Evolutionary conservation across 1,284 basidiomycete species (phyloP).

Genomic region (Leccinum idahoense): DNA sequence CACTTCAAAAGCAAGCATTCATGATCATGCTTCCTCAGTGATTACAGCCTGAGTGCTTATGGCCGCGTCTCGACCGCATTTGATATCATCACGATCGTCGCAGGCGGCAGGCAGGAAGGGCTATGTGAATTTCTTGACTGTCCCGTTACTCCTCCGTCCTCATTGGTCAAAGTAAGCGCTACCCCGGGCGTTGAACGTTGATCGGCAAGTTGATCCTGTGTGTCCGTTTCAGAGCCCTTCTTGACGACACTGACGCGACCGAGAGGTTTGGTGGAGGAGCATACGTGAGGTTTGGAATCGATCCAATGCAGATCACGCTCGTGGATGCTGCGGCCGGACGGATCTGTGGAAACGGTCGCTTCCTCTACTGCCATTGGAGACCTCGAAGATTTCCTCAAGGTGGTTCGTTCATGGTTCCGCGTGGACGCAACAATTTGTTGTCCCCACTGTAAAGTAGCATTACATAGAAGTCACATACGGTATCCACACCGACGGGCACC

Average conservation of each 20-base stretch:
- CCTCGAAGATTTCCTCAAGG: neutral
- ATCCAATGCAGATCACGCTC: no score
- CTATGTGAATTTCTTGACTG: constrained; percentile 40
- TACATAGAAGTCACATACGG: no score
- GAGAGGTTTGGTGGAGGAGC: neutral
- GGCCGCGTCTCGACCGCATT: constrained; percentile 35
- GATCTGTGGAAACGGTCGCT: constrained; percentile 9
- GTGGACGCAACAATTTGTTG: neutral
- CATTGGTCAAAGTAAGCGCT: constrained; percentile 60
- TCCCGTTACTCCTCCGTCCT: constrained; percentile 47
- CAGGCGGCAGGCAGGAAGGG: constrained; percentile 37
- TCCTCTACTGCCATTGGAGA: neutral
- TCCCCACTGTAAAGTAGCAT: no score
- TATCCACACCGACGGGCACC: no score
- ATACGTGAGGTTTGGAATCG: no score
- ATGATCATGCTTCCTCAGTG: no score
- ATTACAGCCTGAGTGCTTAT: constrained; percentile 11
- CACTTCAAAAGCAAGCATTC: no score
- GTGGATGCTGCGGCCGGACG: constrained; percentile 8
- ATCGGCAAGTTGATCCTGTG: neutral
- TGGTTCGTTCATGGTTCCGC: neutral
- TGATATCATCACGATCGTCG: constrained; percentile 49
- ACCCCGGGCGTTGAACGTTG: no score
- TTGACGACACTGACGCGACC: neutral
- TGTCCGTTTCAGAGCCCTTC: constrained; percentile 8